phyloP scores from a whole-genome alignment of 306 rosid species.

The Sicyos baderoa region DNA sequence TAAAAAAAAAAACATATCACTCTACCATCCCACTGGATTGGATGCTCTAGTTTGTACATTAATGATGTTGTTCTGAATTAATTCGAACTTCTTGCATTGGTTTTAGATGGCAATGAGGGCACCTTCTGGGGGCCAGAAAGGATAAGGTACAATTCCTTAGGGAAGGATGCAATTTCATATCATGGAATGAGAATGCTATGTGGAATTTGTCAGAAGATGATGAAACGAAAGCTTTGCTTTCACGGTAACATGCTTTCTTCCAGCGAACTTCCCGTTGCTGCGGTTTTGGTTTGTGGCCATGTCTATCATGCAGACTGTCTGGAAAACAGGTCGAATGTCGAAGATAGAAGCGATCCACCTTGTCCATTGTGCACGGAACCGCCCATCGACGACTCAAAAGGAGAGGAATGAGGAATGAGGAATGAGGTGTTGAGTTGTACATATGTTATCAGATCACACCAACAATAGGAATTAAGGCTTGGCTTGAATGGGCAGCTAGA shows the following conservation, averaged over 20 bases:
- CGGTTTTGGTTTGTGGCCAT: constrained; percentile 82
- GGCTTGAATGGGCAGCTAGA: constrained; percentile 2
- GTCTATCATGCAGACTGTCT: constrained; percentile 80
- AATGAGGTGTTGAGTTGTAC: constrained; percentile 9
- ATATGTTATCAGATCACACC: constrained; percentile 3
- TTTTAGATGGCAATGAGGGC: constrained; percentile 44
- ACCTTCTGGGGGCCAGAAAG: constrained; percentile 52
- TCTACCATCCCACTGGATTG: neutral
- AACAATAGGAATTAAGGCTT: constrained; percentile 11
- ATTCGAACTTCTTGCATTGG: neutral
- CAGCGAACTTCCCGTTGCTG: constrained; percentile 56
- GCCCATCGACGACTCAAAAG: constrained; percentile 28
- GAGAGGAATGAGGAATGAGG: constrained; percentile 23
- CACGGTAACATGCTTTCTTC: constrained; percentile 41
- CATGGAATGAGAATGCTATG: constrained; percentile 49
- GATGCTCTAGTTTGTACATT: neutral
- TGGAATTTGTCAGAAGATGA: constrained; percentile 58
- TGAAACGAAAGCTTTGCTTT: constrained; percentile 43
- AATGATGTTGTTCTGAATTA: neutral
- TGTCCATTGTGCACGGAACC: constrained; percentile 54
- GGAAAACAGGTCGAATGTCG: constrained; percentile 49
- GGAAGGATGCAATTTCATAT: constrained; percentile 34
- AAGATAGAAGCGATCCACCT: constrained; percentile 57
- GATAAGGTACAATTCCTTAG: constrained; percentile 46
- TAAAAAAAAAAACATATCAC: neutral